Evolutionary conservation across 371 early-diverging fungal genomes (phyloP).

Genomic region (Massospora cicadina): DNA sequence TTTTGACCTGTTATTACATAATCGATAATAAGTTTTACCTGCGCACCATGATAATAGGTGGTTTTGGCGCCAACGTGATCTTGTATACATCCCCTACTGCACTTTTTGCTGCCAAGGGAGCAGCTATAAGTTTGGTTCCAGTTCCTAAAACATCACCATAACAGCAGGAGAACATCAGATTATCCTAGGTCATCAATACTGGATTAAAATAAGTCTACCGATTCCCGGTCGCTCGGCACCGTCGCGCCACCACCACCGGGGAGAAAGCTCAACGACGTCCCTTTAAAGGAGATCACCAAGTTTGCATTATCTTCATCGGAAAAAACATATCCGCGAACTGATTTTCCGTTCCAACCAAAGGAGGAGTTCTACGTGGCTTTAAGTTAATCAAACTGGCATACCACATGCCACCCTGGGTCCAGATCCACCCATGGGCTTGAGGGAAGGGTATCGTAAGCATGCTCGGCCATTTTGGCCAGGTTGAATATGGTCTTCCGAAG

Average conservation of each 20-base stretch:
- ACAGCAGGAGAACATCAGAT: constrained; percentile 88
- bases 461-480: constrained; percentile 11
- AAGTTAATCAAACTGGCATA: neutral
- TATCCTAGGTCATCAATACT: constrained; percentile 30
- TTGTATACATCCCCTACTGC: constrained; percentile 14
- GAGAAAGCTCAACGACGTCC: constrained; percentile 53
- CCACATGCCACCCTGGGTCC: constrained; percentile 7
- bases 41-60: constrained; percentile 9
- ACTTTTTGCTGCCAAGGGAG: constrained; percentile 33
- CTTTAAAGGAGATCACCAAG: constrained; percentile 66
- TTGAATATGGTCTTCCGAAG: constrained; percentile 5
- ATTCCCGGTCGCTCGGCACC: neutral
- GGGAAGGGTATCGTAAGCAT: constrained; percentile 8
- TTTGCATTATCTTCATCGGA: constrained; percentile 34
- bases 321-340: constrained; percentile 74
- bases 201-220: too few relatives aligned
- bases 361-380: constrained; percentile 29
- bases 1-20: neutral
- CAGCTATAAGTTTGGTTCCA: constrained; percentile 60
- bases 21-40: neutral
- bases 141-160: constrained; percentile 61
- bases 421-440: constrained; percentile 9
- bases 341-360: constrained; percentile 74
- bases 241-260: constrained; percentile 34
- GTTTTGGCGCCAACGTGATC: constrained; percentile 13